Percentiles rank a stretch among this genome's conserved stretches.
These are phyloP conservation scores for Zymoseptoria tritici DNA, from an alignment of 2,329 filamentous ascomycete genomes.

Conservation along the genomic window DNA sequence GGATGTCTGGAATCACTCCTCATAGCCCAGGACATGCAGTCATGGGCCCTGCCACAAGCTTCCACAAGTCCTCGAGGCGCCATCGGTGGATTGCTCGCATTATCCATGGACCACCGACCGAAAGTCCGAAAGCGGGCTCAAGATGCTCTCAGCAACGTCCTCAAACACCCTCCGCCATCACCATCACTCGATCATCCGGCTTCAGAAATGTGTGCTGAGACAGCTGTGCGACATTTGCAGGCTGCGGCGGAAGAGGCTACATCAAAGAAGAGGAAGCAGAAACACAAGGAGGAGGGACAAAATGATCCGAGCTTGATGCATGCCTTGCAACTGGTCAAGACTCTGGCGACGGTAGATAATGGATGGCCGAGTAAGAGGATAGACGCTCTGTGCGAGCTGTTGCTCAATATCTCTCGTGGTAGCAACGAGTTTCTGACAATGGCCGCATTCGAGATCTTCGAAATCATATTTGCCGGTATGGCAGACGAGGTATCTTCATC, in stretches of 20 bases:
- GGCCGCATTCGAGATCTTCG: conserved; percentile 93
- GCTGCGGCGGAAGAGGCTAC: conserved; percentile 65
- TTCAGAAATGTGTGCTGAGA: conserved; percentile 92
- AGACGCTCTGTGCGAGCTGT: conserved; percentile 78
- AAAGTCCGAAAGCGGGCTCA: conserved; percentile 93
- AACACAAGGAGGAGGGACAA: conserved; percentile 50
- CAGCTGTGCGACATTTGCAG: conserved; percentile 70
- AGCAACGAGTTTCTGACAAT: conserved; percentile 95
- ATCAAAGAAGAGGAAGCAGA: conserved; percentile 59
- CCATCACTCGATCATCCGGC: conserved; percentile 91
- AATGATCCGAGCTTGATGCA: conserved; percentile 71
- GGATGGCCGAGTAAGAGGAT: conserved; percentile 98
- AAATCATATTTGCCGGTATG: conserved; percentile 92
- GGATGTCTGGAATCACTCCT: conserved; percentile 90
- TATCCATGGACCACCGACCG: conserved; percentile 79
- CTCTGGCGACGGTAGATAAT: conserved; percentile 74
- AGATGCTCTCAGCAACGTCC: conserved; percentile 75
- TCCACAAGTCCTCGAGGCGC: conserved; percentile 81
- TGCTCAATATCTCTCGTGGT: conserved; percentile 80
- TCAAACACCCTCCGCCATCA: conserved; percentile 79
- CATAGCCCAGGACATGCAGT: conserved; percentile 74
- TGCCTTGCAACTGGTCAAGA: conserved; percentile 84
- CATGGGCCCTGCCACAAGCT: conserved; percentile 79
- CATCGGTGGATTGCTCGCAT: conserved; percentile 73
- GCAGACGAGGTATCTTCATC: conserved; percentile 76